phyloP scores from a whole-genome alignment of 495 filamentous ascomycete species.

The Aspergillus panamensis region DNA sequence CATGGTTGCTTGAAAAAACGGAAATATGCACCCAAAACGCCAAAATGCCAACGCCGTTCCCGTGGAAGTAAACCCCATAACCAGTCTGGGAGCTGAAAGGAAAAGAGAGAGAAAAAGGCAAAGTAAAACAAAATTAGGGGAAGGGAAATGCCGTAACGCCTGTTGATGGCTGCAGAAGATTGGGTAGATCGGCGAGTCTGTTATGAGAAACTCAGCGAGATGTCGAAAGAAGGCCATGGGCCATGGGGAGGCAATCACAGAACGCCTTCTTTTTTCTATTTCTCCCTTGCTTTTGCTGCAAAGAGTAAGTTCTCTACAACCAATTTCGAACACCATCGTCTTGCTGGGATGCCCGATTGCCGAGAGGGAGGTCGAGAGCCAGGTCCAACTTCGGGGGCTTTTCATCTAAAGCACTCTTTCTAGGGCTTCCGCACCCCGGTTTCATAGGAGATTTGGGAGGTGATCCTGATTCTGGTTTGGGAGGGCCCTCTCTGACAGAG shows the following conservation, averaged over 20 bases:
- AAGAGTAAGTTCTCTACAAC: conserved; percentile 26
- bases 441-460: conserved; percentile 44
- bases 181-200: neutral
- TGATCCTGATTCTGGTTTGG: conserved; percentile 35
- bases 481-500: conserved; percentile 71
- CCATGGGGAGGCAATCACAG: neutral
- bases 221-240: neutral
- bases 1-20: conserved; percentile 26
- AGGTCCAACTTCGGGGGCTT: conserved; percentile 43
- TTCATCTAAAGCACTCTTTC: conserved; percentile 40
- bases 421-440: conserved; percentile 32
- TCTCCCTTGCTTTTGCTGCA: neutral
- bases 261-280: neutral
- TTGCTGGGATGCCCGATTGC: conserved; percentile 20
- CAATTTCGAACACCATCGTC: conserved; percentile 37
- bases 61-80: conserved; percentile 24
- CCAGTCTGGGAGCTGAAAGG: conserved; percentile 16
- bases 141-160: conserved; percentile 27
- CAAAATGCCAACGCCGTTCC: conserved; percentile 37
- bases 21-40: conserved; percentile 34
- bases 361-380: conserved; percentile 31
- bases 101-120: conserved; percentile 5
- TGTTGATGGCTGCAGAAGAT: conserved; percentile 21
- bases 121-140: neutral
- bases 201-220: neutral